A percentile compares a stretch with the other conserved stretches of the same genome.
phyloP scores from a whole-genome alignment of 441 rosid species.

The Populus hybrid region DNA sequence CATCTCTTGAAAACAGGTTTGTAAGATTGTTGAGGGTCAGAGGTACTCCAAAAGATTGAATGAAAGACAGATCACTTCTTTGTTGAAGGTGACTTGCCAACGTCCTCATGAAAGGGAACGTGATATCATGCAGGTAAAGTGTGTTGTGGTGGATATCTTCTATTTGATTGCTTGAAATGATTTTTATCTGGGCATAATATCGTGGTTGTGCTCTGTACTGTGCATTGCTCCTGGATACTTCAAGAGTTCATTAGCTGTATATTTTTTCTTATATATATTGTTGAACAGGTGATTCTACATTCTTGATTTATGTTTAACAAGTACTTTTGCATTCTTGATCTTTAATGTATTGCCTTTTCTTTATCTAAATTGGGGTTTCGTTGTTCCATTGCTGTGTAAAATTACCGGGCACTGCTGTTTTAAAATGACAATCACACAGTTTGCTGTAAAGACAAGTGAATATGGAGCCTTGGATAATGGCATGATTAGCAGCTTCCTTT shows the following conservation, averaged over 20 bases:
- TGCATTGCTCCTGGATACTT: background rate
- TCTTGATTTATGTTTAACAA: background rate
- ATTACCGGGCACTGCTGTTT: background rate
- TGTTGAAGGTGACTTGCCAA: conserved; percentile 89
- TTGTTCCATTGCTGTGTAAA: background rate
- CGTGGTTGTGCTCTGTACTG: background rate
- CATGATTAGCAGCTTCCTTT: background rate
- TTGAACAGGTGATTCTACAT: background rate
- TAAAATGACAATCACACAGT: background rate
- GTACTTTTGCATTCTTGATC: background rate
- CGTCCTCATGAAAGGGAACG: conserved; percentile 73
- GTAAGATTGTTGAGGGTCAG: conserved; percentile 95
- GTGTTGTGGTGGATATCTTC: background rate
- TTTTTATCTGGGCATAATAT: background rate
- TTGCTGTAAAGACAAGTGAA: background rate
- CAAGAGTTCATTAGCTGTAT: background rate
- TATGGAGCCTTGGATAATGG: background rate
- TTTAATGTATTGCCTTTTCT: background rate
- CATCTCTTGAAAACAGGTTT: conserved; percentile 46
- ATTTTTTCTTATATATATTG: too few species aligned
- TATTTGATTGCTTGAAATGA: background rate
- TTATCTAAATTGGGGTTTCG: background rate
- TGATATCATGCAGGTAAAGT: conserved; percentile 66
- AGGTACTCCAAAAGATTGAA: conserved; percentile 86
- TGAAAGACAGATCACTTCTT: conserved; percentile 84